Evolutionary conservation across 768 basidiomycete genomes (phyloP).

Genomic region (Termitomyces heimii): DNA sequence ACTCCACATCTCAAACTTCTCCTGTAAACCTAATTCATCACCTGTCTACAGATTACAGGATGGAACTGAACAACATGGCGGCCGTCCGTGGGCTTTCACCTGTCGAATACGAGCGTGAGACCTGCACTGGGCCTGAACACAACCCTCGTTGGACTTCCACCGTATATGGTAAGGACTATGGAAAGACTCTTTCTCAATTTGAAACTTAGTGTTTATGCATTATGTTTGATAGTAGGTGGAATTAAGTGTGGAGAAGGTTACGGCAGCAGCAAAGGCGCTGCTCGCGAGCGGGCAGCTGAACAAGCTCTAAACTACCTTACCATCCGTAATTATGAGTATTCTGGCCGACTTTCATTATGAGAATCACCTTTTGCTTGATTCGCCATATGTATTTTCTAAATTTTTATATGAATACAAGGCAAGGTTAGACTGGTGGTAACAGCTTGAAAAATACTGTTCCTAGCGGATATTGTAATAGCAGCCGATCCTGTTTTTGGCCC

Average conservation of each 20-base stretch:
- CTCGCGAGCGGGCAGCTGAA: background rate
- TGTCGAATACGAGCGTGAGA: background rate
- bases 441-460: background rate
- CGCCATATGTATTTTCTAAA: background rate
- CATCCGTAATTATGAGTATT: background rate
- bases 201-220: background rate
- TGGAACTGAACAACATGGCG: constrained; percentile 4
- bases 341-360: background rate
- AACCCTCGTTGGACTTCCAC: constrained; percentile 1
- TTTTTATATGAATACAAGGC: background rate
- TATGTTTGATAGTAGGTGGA: background rate
- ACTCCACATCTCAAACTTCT: background rate
- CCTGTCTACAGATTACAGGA: constrained; percentile 2
- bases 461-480: background rate
- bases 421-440: background rate
- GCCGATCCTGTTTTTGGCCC: background rate
- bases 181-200: background rate
- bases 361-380: background rate
- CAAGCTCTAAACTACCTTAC: background rate
- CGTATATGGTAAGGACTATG: constrained; percentile 1
- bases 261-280: background rate
- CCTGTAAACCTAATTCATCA: background rate
- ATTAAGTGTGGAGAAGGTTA: background rate
- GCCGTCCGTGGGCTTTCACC: background rate
- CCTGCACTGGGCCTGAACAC: background rate